A percentile compares a stretch with the other conserved stretches of the same genome.
These are phyloP conservation scores for Ogataea paradorogensis DNA, from an alignment of 805 yeast species.

Conservation along the genomic window DNA sequence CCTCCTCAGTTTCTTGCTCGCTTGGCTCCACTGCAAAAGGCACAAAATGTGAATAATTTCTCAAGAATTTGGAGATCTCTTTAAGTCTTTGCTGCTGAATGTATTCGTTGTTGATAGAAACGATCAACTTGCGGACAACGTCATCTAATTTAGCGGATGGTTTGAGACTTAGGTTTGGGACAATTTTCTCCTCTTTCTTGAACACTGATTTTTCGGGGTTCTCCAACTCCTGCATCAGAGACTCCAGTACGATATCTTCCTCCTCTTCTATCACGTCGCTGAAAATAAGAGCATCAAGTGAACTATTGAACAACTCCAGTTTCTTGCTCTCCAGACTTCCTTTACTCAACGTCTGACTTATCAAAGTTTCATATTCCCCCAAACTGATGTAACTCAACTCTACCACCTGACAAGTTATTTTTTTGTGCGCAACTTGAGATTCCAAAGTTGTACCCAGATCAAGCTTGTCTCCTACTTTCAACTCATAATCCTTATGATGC, in stretches of 20 bases:
- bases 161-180: slow-evolving; percentile 57
- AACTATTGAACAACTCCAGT: slow-evolving; percentile 33
- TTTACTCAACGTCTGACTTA: slow-evolving; percentile 25
- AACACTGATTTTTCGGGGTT: slow-evolving; percentile 21
- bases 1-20: slow-evolving; percentile 17
- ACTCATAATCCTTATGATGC: slow-evolving; percentile 57
- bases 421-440: slow-evolving; percentile 66
- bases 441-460: slow-evolving; percentile 92
- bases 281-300: slow-evolving; percentile 36
- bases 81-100: slow-evolving; percentile 55
- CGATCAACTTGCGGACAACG: slow-evolving; percentile 51
- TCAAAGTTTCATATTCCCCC: slow-evolving; percentile 24
- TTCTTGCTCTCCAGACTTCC: slow-evolving; percentile 28
- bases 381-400: slow-evolving; percentile 60
- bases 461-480: slow-evolving; percentile 80
- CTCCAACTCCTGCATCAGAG: slow-evolving; percentile 22
- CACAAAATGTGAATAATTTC: slow-evolving; percentile 39
- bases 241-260: slow-evolving; percentile 28
- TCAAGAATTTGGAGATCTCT: slow-evolving; percentile 53
- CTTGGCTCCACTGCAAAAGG: slow-evolving; percentile 1
- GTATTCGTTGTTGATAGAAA: slow-evolving; percentile 55
- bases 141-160: slow-evolving; percentile 54
- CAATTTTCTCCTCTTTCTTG: slow-evolving; percentile 47
- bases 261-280: slow-evolving; percentile 36
- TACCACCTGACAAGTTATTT: slow-evolving; percentile 80